Percentiles rank a stretch among this genome's conserved stretches.
Conservation (phyloP, 148 eudicot species). For the Heliamphora exappendiculata region DNA sequence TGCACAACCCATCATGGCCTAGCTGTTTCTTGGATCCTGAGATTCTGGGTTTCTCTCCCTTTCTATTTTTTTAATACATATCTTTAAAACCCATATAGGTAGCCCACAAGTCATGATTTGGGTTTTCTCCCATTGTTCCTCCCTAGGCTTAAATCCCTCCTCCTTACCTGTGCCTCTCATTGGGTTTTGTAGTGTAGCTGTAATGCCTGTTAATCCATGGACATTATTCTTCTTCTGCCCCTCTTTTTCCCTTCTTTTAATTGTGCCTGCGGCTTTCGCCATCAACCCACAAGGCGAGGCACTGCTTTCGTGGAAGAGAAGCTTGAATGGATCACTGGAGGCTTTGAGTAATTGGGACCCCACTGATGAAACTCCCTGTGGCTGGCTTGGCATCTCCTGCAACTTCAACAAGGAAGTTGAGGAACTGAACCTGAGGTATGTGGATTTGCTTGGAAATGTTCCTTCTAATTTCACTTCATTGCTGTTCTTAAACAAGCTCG, state of each 20-base stretch:
- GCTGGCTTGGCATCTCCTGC: conserved; percentile 70
- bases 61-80: not conserved
- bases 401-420: conserved; percentile 43
- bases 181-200: conserved; percentile 48
- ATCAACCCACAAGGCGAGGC: conserved; percentile 65
- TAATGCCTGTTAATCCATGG: conserved; percentile 74
- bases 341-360: conserved; percentile 49
- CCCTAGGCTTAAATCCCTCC: conserved; percentile 36
- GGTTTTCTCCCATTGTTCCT: conserved; percentile 34
- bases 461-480: conserved; percentile 50
- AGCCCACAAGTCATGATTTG: conserved; percentile 42
- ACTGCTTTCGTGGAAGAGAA: conserved; percentile 58
- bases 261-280: conserved; percentile 21
- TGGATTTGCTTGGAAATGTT: conserved; percentile 61
- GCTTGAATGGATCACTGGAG: conserved; percentile 45
- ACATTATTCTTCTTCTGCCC: conserved; percentile 22
- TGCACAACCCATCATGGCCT: conserved; percentile 40
- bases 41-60: conserved; percentile 40
- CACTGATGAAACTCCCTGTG: conserved; percentile 44
- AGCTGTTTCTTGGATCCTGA: conserved; percentile 92
- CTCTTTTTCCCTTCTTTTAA: not conserved
- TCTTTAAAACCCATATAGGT: conserved; percentile 16
- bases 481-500: conserved; percentile 36
- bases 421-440: conserved; percentile 46
- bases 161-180: conserved; percentile 35